Base-by-base conservation (phyloP, 352 stramenopile genomes). In the Phytophthora palmivora region DNA sequence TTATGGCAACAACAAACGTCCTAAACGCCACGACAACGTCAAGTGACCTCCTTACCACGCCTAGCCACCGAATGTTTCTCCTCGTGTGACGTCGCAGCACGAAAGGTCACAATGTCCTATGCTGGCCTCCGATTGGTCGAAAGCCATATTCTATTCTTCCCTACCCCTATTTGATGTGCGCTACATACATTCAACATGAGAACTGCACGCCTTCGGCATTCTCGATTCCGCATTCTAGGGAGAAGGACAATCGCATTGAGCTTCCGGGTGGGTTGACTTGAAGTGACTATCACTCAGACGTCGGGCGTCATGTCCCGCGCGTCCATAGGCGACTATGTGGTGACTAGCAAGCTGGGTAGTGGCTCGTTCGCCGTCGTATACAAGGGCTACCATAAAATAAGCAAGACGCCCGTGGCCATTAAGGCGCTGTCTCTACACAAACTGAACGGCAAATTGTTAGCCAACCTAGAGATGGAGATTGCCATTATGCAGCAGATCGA, bases 401-500 rank as follows among this genome's bases (percentile, higher is more conserved):
- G 70, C 24, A 85, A 90, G 36, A 64, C 86, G 38, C 77, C 69
- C 10, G 95, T 97, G 32, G 96, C 96, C 24, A 97, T 99, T 72
- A 99, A 99, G 76, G 92, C 89, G 56, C 97, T 99, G 68, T 90
- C 89, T 46, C 82, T 96, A 14, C 73, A 91, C 72, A 98, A 97
- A 67, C 78, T 98, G 4, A 98, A 96, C 38, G 88, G 89, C 56
- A 99, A 99, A 68, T 79, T 99, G 33, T 78, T 98, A 47, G 84
- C 95, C 55, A 99, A 99, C 72, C 71, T 99, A 32, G 95, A 98
- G 70, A 91, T 96, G 62, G 95, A 99, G 85, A 98, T 99, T 49
- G 82, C 85, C 39, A 99, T 99, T 49, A 91, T 99, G 54, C 83
- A 89, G 42, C 93, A 97, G 44, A 97, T 98, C 60, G 76, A 92